Evolutionary conservation across 371 early-diverging fungal species (phyloP).

Genomic region (Syncephalis plumigaleata): DNA sequence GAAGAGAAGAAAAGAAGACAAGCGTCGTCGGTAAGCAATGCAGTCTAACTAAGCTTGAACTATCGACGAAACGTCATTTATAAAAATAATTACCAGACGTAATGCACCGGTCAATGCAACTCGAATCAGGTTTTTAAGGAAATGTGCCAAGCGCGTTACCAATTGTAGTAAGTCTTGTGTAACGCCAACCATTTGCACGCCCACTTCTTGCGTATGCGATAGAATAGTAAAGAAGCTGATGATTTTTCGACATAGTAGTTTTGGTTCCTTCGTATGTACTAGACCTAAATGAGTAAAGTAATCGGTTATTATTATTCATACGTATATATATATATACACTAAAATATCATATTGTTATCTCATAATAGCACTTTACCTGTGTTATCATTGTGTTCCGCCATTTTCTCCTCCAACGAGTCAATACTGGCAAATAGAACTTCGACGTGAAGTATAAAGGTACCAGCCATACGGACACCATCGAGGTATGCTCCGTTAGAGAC

Average conservation of each 20-base stretch:
- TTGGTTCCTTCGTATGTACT: slow-evolving; percentile 68
- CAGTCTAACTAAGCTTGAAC: too few relatives aligned
- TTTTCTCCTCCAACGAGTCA: slow-evolving; percentile 56
- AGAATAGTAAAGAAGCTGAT: slow-evolving; percentile 83
- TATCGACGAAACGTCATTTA: too few relatives aligned
- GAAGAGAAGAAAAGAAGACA: not conserved
- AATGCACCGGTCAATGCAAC: slow-evolving; percentile 78
- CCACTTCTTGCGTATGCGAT: slow-evolving; percentile 57
- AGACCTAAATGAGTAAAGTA: slow-evolving; percentile 22
- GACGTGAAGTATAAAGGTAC: slow-evolving; percentile 81
- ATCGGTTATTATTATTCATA: too few relatives aligned
- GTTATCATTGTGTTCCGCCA: slow-evolving; percentile 13
- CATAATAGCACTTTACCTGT: not conserved
- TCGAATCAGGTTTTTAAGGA: slow-evolving; percentile 78
- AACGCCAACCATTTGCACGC: slow-evolving; percentile 42
- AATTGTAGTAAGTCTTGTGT: slow-evolving; percentile 80
- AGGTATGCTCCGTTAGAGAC: slow-evolving; percentile 69
- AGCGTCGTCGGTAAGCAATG: too few relatives aligned
- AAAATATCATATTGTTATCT: not conserved
- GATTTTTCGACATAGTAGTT: slow-evolving; percentile 77
- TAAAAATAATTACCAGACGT: slow-evolving; percentile 40
- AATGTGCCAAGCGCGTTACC: slow-evolving; percentile 86
- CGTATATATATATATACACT: too few relatives aligned
- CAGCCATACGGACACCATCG: slow-evolving; percentile 78
- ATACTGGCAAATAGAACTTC: slow-evolving; percentile 83